Evolutionary conservation across 352 stramenopile species (phyloP).

Genomic region (Thalassiosira pacifica): DNA sequence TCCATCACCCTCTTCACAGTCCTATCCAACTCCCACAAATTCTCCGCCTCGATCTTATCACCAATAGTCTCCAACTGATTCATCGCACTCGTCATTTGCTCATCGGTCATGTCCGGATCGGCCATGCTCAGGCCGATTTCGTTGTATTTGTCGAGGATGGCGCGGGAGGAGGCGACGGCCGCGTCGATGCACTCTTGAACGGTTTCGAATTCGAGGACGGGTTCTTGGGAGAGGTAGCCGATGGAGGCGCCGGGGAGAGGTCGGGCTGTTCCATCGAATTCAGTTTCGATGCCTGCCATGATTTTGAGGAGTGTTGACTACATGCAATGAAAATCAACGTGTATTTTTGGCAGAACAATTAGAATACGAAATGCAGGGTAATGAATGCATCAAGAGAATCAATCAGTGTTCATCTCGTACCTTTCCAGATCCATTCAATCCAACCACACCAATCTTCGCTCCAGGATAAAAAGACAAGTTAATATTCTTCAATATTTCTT

Average conservation of each 20-base stretch:
- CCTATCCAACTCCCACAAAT: conserved; percentile 89
- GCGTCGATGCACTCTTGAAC: conserved; percentile 88
- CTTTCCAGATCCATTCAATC: conserved; percentile 86
- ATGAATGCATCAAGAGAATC: no score
- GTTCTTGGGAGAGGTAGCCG: conserved; percentile 89
- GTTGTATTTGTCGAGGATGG: conserved; percentile 88
- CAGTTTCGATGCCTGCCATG: conserved; percentile 89
- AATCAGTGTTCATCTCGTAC: conserved; percentile 17
- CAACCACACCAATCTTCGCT: conserved; percentile 90
- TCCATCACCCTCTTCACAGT: conserved; percentile 87
- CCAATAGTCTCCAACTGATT: conserved; percentile 83
- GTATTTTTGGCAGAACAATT: no score
- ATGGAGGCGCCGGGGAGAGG: conserved; percentile 86
- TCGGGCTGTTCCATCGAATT: conserved; percentile 87
- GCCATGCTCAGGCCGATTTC: conserved; percentile 81
- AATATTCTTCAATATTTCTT: conserved; percentile 86
- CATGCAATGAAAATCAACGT: no score
- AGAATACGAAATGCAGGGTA: no score
- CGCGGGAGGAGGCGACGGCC: conserved; percentile 81
- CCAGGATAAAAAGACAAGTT: conserved; percentile 87
- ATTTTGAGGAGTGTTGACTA: conserved; percentile 89
- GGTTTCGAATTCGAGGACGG: conserved; percentile 84
- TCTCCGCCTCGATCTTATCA: conserved; percentile 88
- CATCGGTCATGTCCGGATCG: conserved; percentile 79
- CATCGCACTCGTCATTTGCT: conserved; percentile 84